phyloP scores from a whole-genome alignment of 176 grass and related monocot species.

The Carex cristatella region DNA sequence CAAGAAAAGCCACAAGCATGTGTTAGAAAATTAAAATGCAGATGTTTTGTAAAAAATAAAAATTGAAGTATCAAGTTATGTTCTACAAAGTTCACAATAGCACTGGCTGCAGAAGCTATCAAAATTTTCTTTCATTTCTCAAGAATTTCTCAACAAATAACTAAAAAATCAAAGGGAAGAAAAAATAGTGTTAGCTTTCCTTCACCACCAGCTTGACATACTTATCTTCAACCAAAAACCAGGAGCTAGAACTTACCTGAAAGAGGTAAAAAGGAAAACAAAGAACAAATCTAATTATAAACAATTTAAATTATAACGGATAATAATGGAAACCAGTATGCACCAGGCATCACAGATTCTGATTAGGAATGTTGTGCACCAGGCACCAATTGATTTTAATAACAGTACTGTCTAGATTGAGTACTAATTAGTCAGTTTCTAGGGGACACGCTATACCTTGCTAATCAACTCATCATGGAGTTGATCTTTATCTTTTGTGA shows the following conservation, averaged over 20 bases:
- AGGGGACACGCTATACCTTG: slow-evolving; percentile 39
- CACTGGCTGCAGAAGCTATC: background rate
- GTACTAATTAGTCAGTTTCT: background rate
- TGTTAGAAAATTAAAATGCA: background rate
- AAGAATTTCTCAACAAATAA: slow-evolving; percentile 15
- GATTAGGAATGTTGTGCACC: no score
- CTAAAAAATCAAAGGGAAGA: background rate
- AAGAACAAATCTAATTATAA: background rate
- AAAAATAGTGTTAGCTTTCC: slow-evolving; percentile 25
- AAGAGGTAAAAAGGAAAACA: slow-evolving; percentile 18
- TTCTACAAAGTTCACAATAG: slow-evolving; percentile 5
- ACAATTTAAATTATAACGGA: background rate
- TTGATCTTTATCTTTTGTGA: slow-evolving; percentile 48
- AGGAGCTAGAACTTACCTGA: slow-evolving; percentile 71
- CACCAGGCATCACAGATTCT: background rate
- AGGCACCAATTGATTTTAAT: background rate
- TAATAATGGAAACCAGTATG: background rate
- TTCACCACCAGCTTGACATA: slow-evolving; percentile 42
- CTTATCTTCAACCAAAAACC: slow-evolving; percentile 62
- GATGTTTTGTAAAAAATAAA: background rate
- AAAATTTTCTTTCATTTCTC: background rate
- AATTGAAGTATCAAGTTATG: background rate
- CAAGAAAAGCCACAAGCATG: background rate
- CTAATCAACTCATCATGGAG: slow-evolving; percentile 50
- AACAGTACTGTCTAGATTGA: background rate